Evolutionary conservation across 2,329 filamentous ascomycete species (phyloP), one percentile per base, ranked within the genome.

Genomic region (Cordyceps tenuipes): DNA sequence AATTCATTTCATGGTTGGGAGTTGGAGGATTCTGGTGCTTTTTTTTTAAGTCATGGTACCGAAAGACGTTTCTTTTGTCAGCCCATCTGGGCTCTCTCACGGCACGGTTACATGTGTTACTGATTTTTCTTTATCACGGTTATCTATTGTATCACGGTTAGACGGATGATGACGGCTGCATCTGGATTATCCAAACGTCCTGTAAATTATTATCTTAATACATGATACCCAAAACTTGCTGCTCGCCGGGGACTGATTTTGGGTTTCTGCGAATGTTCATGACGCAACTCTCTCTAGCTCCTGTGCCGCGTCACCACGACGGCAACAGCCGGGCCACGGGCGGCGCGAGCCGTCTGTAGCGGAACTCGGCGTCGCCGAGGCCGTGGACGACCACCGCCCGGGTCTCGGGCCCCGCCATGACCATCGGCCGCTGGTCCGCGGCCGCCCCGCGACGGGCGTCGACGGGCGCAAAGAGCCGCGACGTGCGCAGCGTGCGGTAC

Each of bases 331-430:
- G 75, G 66, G 86, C 82, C 9, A 81, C 82, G 55, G 80, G 77
- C 0, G 78, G 77, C 34, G 70, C 73, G 3, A 86, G 71, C 3
- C 83, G 83, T 0, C 80, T 66, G 2, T 83, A 79, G n/a, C 79
- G 71, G 63, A 87, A 85, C 0, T 82, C 82, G 48, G 75, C 77
- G 0, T 70, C 66, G 2, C 73, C 74, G 0, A 87, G 73, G 0
- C 84, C 84, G 2, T 83, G 77, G 44, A 80, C 76, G 54, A 87
- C 85, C 67, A 80, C 86, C 67, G 86, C 82, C 2, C 84, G 77
- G 67, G 86, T 84, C 66, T 86, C 84, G 63, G 86, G 83, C 63
- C 87, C 84, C 15, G 84, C 77, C 79, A 86, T 84, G n/a, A 87
- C 63, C n/a, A 67, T 77, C 5, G 70, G 70, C 1, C 70, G 70